These are phyloP conservation scores for Aspergillus proliferans DNA, from an alignment of 2,329 filamentous ascomycete species.

Conservation along the genomic window DNA sequence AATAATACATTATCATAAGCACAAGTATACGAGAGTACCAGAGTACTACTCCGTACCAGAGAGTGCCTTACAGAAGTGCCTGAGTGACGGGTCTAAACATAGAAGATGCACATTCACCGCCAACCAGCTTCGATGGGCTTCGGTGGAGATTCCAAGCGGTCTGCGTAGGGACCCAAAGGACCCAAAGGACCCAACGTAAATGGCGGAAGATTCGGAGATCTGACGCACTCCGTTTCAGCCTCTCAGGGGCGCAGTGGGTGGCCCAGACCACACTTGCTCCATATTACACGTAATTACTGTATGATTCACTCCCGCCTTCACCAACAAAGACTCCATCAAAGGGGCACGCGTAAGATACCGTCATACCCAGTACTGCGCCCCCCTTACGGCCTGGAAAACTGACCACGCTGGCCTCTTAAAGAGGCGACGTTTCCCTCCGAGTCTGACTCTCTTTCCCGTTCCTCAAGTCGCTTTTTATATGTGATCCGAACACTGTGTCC, in stretches of 20 bases:
- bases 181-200: too few relatives aligned
- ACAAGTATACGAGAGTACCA: too few relatives aligned
- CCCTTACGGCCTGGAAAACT: constrained; percentile 18
- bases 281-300: neutral
- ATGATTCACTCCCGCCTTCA: too few relatives aligned
- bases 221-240: too few relatives aligned
- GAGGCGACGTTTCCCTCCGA: constrained; percentile 14
- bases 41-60: too few relatives aligned
- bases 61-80: too few relatives aligned
- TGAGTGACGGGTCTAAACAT: too few relatives aligned
- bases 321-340: too few relatives aligned
- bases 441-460: constrained; percentile 1
- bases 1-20: too few relatives aligned
- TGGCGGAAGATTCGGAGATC: too few relatives aligned
- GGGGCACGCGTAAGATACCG: constrained; percentile 3
- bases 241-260: too few relatives aligned
- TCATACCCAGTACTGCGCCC: constrained; percentile 11
- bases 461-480: constrained; percentile 5
- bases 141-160: neutral
- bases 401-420: constrained; percentile 41
- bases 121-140: constrained; percentile 4
- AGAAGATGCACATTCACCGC: neutral
- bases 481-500: constrained; percentile 29
- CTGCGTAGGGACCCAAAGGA: neutral
- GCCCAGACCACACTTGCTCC: neutral